Evolutionary conservation across 2,329 filamentous ascomycete genomes (phyloP).

Genomic region (Ophiostoma sp.): DNA sequence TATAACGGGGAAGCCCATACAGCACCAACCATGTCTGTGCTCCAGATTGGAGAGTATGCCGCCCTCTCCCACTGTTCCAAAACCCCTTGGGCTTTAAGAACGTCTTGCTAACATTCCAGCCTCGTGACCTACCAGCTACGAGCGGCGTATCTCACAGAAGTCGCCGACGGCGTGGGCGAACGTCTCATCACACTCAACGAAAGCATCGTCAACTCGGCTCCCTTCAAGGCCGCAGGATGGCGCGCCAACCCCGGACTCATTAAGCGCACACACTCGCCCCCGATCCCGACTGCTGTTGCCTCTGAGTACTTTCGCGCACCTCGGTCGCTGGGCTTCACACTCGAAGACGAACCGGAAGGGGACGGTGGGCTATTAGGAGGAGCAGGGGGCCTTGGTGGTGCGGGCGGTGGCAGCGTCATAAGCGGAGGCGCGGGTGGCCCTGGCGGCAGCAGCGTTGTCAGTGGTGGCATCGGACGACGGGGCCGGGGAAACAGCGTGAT

Average conservation of each 20-base stretch:
- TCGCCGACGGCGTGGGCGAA: slow-evolving; percentile 79
- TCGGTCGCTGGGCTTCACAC: slow-evolving; percentile 55
- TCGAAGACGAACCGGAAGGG: slow-evolving; percentile 67
- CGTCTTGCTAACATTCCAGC: slow-evolving; percentile 40
- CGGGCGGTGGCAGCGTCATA: slow-evolving; percentile 16
- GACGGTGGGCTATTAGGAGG: slow-evolving; percentile 63
- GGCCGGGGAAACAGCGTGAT: slow-evolving; percentile 10
- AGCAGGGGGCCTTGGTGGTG: slow-evolving; percentile 8
- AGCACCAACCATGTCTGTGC: slow-evolving; percentile 37
- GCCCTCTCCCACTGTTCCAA: not conserved
- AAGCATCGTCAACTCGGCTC: slow-evolving; percentile 68
- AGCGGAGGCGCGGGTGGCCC: slow-evolving; percentile 9
- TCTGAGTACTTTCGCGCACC: slow-evolving; percentile 78
- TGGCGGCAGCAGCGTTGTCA: slow-evolving; percentile 45
- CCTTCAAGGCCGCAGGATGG: slow-evolving; percentile 81
- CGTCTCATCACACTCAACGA: slow-evolving; percentile 77
- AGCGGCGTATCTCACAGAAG: slow-evolving; percentile 70
- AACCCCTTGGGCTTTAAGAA: not conserved
- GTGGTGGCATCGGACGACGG: not conserved
- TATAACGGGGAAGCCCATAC: slow-evolving; percentile 3
- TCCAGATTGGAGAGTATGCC: slow-evolving; percentile 42
- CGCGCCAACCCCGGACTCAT: slow-evolving; percentile 65
- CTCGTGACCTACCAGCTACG: slow-evolving; percentile 79
- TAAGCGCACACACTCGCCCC: slow-evolving; percentile 79
- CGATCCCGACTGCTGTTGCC: slow-evolving; percentile 74